A percentile compares a stretch with the other conserved stretches of the same genome.
Evolutionary conservation across 139 green algal species (phyloP).

Genomic region (Chlorella sp.): DNA sequence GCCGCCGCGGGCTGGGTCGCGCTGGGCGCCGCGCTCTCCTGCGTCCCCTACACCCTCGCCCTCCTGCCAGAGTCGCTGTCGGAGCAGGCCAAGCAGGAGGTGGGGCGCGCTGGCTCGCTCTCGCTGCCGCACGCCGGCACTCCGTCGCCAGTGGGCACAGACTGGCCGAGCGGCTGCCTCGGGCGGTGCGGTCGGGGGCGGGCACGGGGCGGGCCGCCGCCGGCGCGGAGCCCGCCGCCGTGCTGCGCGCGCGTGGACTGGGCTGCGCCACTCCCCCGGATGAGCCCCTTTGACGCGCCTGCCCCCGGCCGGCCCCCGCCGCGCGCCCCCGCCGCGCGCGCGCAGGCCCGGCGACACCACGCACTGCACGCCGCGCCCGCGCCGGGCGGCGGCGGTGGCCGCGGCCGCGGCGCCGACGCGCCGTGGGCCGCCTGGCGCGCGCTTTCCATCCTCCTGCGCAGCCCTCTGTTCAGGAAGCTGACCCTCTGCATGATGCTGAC

Average conservation of each 20-base stretch:
- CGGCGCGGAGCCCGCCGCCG: neutral
- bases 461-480: slow-evolving; percentile 54
- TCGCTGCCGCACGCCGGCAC: neutral
- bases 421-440: too few relatives aligned
- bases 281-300: too few relatives aligned
- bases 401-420: too few relatives aligned
- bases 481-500: slow-evolving; percentile 56
- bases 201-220: neutral
- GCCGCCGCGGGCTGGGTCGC: slow-evolving; percentile 12
- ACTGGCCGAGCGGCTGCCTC: neutral
- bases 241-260: too few relatives aligned
- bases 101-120: neutral
- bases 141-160: neutral
- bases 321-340: too few relatives aligned
- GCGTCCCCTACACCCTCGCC: slow-evolving; percentile 19
- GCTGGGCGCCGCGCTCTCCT: neutral
- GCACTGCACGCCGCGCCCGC: too few relatives aligned
- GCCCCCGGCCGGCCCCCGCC: too few relatives aligned
- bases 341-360: too few relatives aligned
- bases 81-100: neutral
- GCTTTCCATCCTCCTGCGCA: slow-evolving; percentile 53
- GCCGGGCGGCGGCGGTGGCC: too few relatives aligned
- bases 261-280: too few relatives aligned
- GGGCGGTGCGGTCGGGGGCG: too few relatives aligned
- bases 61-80: slow-evolving; percentile 45